These are phyloP conservation scores for Chaetothyriales sp. DNA, from an alignment of 2,329 filamentous ascomycete genomes.

Conservation along the genomic window DNA sequence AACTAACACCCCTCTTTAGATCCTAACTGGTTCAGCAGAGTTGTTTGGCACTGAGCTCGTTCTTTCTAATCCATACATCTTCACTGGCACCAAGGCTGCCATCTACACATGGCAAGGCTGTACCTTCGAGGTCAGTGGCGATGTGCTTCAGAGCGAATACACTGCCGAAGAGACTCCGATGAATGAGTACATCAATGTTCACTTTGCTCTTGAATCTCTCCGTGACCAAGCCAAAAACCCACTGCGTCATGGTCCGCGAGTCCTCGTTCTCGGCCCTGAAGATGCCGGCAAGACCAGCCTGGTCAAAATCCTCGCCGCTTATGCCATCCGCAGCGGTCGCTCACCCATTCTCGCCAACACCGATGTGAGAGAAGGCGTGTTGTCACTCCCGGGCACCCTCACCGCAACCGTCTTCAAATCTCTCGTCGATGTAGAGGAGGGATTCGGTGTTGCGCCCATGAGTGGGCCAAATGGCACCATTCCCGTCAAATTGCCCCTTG, in stretches of 20 bases:
- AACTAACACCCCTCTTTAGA: constrained; percentile 26
- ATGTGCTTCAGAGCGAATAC: constrained; percentile 50
- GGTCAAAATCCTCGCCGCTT: constrained; percentile 61
- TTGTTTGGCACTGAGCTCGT: constrained; percentile 92
- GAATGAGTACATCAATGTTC: constrained; percentile 67
- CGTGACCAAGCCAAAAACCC: constrained; percentile 46
- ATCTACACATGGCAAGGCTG: constrained; percentile 90
- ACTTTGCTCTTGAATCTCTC: constrained; percentile 68
- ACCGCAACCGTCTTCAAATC: constrained; percentile 78
- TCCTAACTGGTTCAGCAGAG: constrained; percentile 73
- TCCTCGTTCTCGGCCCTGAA: constrained; percentile 67
- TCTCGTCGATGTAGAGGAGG: constrained; percentile 74
- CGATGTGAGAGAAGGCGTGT: constrained; percentile 66
- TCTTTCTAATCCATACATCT: constrained; percentile 62
- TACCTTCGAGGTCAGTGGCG: constrained; percentile 60
- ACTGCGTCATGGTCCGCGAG: constrained; percentile 54
- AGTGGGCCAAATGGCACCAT: constrained; percentile 68
- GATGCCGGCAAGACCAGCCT: constrained; percentile 74
- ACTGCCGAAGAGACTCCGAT: constrained; percentile 68
- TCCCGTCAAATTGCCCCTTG: constrained; percentile 81
- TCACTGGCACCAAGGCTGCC: constrained; percentile 69
- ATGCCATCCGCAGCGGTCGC: constrained; percentile 58
- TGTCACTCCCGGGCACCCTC: constrained; percentile 66
- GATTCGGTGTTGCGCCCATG: constrained; percentile 81
- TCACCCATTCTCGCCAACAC: constrained; percentile 75